Evolutionary conservation across 768 basidiomycete genomes (phyloP).

Genomic region (Leccinum truebloodii): DNA sequence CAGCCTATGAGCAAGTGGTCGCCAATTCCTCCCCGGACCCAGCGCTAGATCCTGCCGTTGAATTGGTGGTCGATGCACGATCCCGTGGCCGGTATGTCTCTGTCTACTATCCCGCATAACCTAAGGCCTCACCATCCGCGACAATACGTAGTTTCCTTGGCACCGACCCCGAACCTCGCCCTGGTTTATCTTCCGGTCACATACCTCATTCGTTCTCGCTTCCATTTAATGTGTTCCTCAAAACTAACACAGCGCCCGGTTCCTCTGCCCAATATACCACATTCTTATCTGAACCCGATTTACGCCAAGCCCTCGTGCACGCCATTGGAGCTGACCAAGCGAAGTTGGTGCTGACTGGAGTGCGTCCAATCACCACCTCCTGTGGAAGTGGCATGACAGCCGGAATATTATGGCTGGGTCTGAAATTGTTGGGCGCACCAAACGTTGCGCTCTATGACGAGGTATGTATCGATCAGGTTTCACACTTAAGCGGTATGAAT

Average conservation of each 20-base stretch:
- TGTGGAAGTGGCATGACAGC: slow-evolving; percentile 99
- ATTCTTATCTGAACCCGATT: slow-evolving; percentile 54
- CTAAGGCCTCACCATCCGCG: slow-evolving; percentile 5
- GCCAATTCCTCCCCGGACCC: slow-evolving; percentile 59
- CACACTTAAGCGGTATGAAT: slow-evolving; percentile 19
- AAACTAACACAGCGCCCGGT: slow-evolving; percentile 35
- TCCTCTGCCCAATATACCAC: slow-evolving; percentile 55
- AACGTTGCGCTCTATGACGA: slow-evolving; percentile 88
- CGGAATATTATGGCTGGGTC: slow-evolving; percentile 89
- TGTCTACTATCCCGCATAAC: neutral
- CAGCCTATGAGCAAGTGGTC: slow-evolving; percentile 83
- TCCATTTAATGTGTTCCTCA: slow-evolving; percentile 78
- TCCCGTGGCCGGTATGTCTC: slow-evolving; percentile 68
- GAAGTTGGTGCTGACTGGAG: slow-evolving; percentile 58
- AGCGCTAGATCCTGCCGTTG: slow-evolving; percentile 44
- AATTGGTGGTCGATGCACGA: slow-evolving; percentile 87
- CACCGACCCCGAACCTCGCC: slow-evolving; percentile 83
- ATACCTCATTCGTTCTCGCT: slow-evolving; percentile 86
- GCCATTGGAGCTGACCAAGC: slow-evolving; percentile 60
- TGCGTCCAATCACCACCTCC: slow-evolving; percentile 63
- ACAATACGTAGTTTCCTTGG: slow-evolving; percentile 66
- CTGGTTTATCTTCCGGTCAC: slow-evolving; percentile 87
- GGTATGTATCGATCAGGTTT: slow-evolving; percentile 46
- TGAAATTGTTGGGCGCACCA: slow-evolving; percentile 66
- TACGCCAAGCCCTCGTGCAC: slow-evolving; percentile 60